These are phyloP conservation scores for Straminergon stramineum DNA, from an alignment of 225 moss, liverwort and hornwort species.

Conservation along the genomic window DNA sequence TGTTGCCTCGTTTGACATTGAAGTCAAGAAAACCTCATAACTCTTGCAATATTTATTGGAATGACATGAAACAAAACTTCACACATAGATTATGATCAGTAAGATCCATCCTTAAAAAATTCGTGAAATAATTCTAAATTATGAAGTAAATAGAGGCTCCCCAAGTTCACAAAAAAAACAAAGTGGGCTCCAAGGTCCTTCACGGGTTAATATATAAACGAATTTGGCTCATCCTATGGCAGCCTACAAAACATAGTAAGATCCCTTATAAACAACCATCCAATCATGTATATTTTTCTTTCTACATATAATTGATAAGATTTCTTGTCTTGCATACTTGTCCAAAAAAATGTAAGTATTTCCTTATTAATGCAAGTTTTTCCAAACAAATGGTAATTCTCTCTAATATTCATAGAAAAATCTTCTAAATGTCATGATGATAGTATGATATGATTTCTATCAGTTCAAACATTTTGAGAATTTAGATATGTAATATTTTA, in stretches of 20 bases:
- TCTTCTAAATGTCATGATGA: background rate
- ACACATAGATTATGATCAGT: no score
- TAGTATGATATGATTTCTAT: background rate
- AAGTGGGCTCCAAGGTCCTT: no score
- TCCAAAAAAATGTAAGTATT: background rate
- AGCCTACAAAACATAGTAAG: background rate
- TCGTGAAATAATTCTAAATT: no score
- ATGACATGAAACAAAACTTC: no score
- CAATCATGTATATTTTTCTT: background rate
- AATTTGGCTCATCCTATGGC: background rate
- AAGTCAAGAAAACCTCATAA: no score
- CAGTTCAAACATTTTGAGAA: background rate
- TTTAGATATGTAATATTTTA: background rate
- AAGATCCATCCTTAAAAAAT: no score
- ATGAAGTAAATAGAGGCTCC: no score
- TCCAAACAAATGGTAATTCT: background rate
- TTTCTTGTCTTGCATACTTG: background rate
- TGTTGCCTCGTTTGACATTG: no score
- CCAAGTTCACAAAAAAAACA: no score
- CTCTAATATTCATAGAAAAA: background rate
- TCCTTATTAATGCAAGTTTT: background rate
- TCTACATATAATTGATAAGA: background rate
- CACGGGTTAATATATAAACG: background rate
- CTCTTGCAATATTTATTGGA: no score
- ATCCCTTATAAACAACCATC: background rate